A percentile compares a stretch with the other conserved stretches of the same genome.
phyloP scores from a whole-genome alignment of 2,329 filamentous ascomycete species.

The Cladobotryum mycophilum region DNA sequence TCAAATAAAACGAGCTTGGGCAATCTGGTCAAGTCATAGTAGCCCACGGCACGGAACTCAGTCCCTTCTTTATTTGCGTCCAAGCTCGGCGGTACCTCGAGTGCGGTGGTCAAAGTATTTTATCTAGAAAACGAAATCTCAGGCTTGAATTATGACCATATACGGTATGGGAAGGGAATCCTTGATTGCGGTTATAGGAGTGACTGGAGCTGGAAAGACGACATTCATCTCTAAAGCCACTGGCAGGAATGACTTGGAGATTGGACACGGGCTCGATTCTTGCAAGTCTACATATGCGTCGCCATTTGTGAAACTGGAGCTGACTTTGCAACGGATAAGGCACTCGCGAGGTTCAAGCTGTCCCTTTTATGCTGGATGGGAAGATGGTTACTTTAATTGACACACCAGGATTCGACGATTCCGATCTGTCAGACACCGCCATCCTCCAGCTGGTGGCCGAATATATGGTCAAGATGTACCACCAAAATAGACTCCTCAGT shows the following conservation, averaged over 20 bases:
- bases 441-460: background rate
- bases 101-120: background rate
- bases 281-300: background rate
- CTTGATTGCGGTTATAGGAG: background rate
- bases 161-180: background rate
- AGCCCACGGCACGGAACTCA: too few relatives aligned
- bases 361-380: background rate
- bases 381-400: background rate
- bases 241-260: background rate
- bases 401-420: background rate
- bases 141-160: background rate
- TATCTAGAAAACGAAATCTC: background rate
- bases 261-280: background rate
- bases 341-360: background rate
- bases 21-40: too few relatives aligned
- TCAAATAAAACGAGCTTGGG: too few relatives aligned
- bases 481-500: background rate
- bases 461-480: background rate
- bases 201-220: background rate
- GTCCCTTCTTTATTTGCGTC: too few relatives aligned
- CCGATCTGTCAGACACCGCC: background rate
- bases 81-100: too few relatives aligned
- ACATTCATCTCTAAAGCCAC: background rate
- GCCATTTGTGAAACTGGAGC: background rate
- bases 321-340: background rate